Evolutionary conservation across 768 basidiomycete genomes (phyloP), one percentile per base, ranked within the genome.

Genomic region (Amanita rubescens): DNA sequence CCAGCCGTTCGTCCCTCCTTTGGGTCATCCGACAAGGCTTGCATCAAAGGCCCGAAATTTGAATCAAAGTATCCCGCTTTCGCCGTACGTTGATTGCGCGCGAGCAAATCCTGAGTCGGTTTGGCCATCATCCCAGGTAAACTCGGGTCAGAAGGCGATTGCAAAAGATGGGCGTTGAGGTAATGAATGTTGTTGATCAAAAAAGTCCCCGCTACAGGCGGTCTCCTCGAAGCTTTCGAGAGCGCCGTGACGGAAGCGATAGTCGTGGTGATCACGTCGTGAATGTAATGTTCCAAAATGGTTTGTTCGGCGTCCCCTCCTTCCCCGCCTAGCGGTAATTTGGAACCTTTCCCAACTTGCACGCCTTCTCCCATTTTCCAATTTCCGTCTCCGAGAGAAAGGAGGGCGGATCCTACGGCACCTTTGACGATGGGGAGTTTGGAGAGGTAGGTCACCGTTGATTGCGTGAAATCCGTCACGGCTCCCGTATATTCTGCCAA

Each of bases 311-410:
- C 83, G 9, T 73, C 73, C 27, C 81, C 84, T 3, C 70, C 72
- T 1, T n/a, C n/a, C n/a, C n/a, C n/a, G n/a, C n/a, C n/a, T n/a
- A n/a, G n/a, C n/a, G n/a, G n/a, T n/a, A 69, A 58, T 51, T 79
- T 78, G 6, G 66, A 57, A 2, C 62, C 64, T 59, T 79, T 81
- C 9, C 78, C 79, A 5, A 85, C 80, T 59, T 77, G 75, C 19
- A 87, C 75, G 5, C 88, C 89, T 56, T 89, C 88, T 3, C 90
- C 90, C 90, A 93, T 92, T 67, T 81, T 88, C 90, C 90, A 92
- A 58, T 92, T 92, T 9, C 90, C 90, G 55, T 93, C 90, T 0
- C 90, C 90, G 0, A 93, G 76, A 2, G 82, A 78, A 37, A 81
- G 64, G 34, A 92, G 69, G 0, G 84, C 82, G 1, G 85, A 72